These are phyloP conservation scores for Saururus chinensis DNA, from an alignment of 164 flowering plant species.

Conservation along the genomic window DNA sequence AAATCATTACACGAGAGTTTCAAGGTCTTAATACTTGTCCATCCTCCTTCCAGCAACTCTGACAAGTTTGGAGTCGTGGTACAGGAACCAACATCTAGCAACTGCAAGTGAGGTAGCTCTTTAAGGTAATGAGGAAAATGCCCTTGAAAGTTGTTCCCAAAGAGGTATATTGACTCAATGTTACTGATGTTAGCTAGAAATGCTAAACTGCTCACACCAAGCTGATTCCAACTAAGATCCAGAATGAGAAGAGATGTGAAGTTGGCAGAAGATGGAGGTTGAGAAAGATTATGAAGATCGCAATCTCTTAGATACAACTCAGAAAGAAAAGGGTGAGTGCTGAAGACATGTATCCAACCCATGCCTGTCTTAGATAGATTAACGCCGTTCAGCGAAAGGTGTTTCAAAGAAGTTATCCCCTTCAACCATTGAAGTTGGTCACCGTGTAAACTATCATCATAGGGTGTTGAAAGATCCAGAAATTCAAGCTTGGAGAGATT, in stretches of 20 bases:
- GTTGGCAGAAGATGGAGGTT: neutral
- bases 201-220: neutral
- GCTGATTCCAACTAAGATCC: conserved; percentile 1
- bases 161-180: neutral
- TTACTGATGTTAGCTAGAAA: conserved; percentile 3
- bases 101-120: neutral
- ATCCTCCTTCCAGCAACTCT: neutral
- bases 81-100: neutral
- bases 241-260: conserved; percentile 11
- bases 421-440: conserved; percentile 6
- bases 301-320: conserved; percentile 3
- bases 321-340: conserved; percentile 5
- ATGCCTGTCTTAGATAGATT: neutral
- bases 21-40: neutral
- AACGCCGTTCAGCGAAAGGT: conserved; percentile 4
- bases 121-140: neutral
- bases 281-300: neutral
- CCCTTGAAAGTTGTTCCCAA: neutral
- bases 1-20: neutral
- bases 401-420: conserved; percentile 2
- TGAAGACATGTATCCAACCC: conserved; percentile 1
- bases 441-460: no score
- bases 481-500: conserved; percentile 7
- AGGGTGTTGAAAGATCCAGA: neutral
- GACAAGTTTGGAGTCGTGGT: neutral